Evolutionary conservation across 495 filamentous ascomycete genomes (phyloP), one percentile per base, ranked within the genome.

Genomic region (Daldinia decipiens): DNA sequence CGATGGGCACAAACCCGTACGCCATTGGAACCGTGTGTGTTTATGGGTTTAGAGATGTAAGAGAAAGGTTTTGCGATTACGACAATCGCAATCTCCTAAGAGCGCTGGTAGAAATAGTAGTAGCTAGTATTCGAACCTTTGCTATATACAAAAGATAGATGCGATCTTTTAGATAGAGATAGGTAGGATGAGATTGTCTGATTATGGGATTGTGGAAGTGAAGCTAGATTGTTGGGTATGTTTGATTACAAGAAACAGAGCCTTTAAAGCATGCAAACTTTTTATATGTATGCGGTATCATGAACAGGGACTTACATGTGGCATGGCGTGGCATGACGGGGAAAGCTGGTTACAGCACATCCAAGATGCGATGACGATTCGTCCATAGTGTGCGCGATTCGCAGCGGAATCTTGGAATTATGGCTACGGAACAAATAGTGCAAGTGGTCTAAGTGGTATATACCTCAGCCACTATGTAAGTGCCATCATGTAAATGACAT

Each of bases 1-100:
- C 82, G 17, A 88, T 85, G 56, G 89, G 85, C 31, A 89, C 84
- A 79, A 88, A 85, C 63, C 76, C 75, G 67, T 78, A 67, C 34
- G 77, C 75, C 82, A 86, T 87, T 15, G 56, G 77, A 71, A 56
- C 5, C 6, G 34, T 29, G 3, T 13, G 34, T 29, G 3, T 13
- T 38, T 58, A 26, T 24, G 4, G 5, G 15, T 27, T 58, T 6
- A 29, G 27, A 26, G 11, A 3, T 54, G 51, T 31, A 17, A 17
- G 39, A 40, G 8, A 5, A n/a, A 0, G 36, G 36, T 6, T 6
- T 9, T 39, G 6, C 3, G 12, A 24, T 24, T 24, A 24, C 1
- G 21, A 24, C 21, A 24, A 24, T 24, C 21, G 21, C 21, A 24
- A 24, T 24, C 21, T 24, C 21, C 21, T 24, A 24, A 24, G 21